Percentiles rank a stretch among this genome's conserved stretches.
Evolutionary conservation across 1,139 yeast species (phyloP).

Genomic region (Meyerozyma athensensis): DNA sequence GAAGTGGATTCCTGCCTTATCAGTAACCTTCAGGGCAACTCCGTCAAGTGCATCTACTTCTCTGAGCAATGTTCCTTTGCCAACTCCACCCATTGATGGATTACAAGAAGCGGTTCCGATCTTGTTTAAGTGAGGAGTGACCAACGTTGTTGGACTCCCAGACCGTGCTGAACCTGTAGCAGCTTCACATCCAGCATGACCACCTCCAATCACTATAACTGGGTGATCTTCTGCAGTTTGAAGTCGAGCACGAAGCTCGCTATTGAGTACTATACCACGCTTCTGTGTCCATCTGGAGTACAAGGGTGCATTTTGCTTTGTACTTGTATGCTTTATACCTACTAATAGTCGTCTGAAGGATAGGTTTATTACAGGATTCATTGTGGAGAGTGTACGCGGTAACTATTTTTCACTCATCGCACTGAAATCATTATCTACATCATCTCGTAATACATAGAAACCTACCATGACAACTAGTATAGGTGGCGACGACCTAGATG

Average conservation of each 20-base stretch:
- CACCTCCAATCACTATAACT: conserved; percentile 92
- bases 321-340: not conserved
- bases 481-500: conserved; percentile 59
- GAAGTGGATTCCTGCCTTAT: conserved; percentile 89
- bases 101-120: conserved; percentile 96
- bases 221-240: conserved; percentile 29
- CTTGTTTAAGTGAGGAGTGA: conserved; percentile 71
- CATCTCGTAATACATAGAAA: not conserved
- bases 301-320: too few relatives aligned
- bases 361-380: too few relatives aligned
- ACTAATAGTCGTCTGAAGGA: not conserved
- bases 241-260: conserved; percentile 11
- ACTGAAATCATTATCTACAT: not conserved
- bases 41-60: conserved; percentile 98
- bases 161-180: conserved; percentile 88
- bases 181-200: conserved; percentile 99
- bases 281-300: too few relatives aligned
- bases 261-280: conserved; percentile 10
- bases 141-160: conserved; percentile 66
- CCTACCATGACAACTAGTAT: conserved; percentile 5
- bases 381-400: too few relatives aligned
- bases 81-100: conserved; percentile 98
- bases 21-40: conserved; percentile 77
- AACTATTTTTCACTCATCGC: conserved; percentile 2
- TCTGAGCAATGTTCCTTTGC: conserved; percentile 86